Evolutionary conservation across 331 rosid genomes (phyloP), one percentile per base, ranked within the genome.

Genomic region (Arachis monticola): DNA sequence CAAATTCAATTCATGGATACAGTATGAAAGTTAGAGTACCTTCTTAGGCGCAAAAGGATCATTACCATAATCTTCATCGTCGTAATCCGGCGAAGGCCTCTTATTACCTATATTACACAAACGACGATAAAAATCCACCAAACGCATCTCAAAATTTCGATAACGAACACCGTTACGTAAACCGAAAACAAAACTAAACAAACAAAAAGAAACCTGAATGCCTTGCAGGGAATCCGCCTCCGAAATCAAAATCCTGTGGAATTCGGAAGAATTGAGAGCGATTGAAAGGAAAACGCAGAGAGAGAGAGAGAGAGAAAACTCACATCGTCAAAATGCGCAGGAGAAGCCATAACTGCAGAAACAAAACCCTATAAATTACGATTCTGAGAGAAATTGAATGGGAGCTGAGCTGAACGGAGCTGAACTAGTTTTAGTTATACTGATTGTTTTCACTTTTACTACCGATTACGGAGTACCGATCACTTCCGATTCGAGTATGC

Each of bases 191-290:
- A 60, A 79, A 64, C 60, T 1, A 2, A 22, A 35, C 40, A 4
- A 38, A 38, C 5, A 38, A 38, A 38, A 38, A 38, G 41, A 38
- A 67, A 88, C 98, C 96, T 47, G 96, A 80, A 13, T 84, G 88
- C 84, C 88, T 83, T 79, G 88, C 98, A 4, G 87, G 47, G 72
- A 86, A 85, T 46, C 83, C 96, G 45, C 93, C 96, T 50, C 95
- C 98, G 67, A 93, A 93, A 83, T 89, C 98, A 69, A 91, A 95
- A 40, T 93, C 98, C 98, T 93, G 61, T 0, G 56, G 56, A 48
- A 7, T 12, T 64, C 13, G 38, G 66, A 30, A 67, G 40, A 80
- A 82, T 10, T 60, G 58, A 70, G 48, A 45, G 22, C 61, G 62
- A 31, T 50, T 1, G 40, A 47, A 17, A 40, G 10, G 59, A 56